A percentile compares a stretch with the other conserved stretches of the same genome.
phyloP scores from a whole-genome alignment of 2,329 filamentous ascomycete genomes.

The Aspergillus piperis region DNA sequence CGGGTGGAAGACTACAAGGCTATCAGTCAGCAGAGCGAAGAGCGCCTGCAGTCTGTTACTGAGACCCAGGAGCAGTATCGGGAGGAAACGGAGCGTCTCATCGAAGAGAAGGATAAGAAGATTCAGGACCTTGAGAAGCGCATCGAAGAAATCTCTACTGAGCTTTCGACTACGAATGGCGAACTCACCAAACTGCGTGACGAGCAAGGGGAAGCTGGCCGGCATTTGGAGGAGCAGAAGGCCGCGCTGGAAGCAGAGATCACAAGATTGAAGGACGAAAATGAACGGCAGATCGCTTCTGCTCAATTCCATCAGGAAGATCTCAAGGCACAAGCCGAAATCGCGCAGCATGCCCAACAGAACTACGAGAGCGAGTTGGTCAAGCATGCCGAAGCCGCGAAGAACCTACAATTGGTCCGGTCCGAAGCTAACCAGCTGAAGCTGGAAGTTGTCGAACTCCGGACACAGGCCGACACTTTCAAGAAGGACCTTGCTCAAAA shows the following conservation, averaged over 20 bases:
- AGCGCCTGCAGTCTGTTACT: conserved; percentile 76
- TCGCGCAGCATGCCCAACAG: conserved; percentile 88
- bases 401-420: conserved; percentile 75
- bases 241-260: conserved; percentile 76
- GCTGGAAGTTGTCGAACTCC: conserved; percentile 72
- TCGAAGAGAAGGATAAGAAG: conserved; percentile 75
- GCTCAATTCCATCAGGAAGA: conserved; percentile 87
- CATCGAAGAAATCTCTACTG: conserved; percentile 77
- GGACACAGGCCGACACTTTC: conserved; percentile 81
- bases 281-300: conserved; percentile 75
- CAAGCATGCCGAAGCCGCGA: conserved; percentile 94
- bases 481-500: conserved; percentile 76
- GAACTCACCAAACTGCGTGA: conserved; percentile 80
- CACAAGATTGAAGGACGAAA: conserved; percentile 77
- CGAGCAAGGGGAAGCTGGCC: conserved; percentile 72
- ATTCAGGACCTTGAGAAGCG: conserved; percentile 82
- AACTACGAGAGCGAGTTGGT: conserved; percentile 93
- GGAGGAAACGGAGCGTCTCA: conserved; percentile 76
- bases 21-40: conserved; percentile 83
- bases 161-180: conserved; percentile 77
- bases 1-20: conserved; percentile 86
- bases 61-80: conserved; percentile 82
- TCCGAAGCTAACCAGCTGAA: conserved; percentile 80
- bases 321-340: conserved; percentile 87
- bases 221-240: conserved; percentile 79